phyloP scores from a whole-genome alignment of 345 rosid genomes.

The Raphanus raphanistrum region DNA sequence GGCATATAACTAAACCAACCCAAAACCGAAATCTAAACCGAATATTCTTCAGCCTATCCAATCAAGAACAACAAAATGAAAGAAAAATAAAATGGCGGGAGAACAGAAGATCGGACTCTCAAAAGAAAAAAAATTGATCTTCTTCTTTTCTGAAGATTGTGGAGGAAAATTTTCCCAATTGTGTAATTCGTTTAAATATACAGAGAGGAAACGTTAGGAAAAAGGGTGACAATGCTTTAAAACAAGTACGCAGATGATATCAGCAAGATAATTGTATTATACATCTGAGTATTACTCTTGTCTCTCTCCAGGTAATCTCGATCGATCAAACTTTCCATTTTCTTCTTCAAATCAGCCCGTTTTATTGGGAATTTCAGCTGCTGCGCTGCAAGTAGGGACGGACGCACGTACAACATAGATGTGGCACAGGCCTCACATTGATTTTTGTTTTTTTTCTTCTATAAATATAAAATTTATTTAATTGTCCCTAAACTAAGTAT shows the following conservation, averaged over 20 bases:
- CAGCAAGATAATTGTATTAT: slow-evolving; percentile 65
- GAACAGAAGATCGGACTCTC: neutral
- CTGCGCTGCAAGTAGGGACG: neutral
- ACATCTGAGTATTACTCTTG: slow-evolving; percentile 55
- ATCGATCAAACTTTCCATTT: slow-evolving; percentile 76
- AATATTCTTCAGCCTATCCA: neutral
- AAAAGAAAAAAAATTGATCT: neutral
- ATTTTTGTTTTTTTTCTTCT: too few species aligned
- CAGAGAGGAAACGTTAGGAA: neutral
- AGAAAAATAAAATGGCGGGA: neutral
- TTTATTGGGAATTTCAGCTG: slow-evolving; percentile 16
- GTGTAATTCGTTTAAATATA: slow-evolving; percentile 12
- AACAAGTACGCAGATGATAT: neutral
- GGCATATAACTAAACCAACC: neutral
- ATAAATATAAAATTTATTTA: too few species aligned
- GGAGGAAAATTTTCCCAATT: neutral
- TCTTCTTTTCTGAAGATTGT: neutral
- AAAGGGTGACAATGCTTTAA: neutral
- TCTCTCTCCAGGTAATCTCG: slow-evolving; percentile 81
- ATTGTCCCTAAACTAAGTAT: too few species aligned
- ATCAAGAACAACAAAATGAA: neutral
- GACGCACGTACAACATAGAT: neutral
- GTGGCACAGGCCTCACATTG: too few species aligned
- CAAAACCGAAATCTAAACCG: neutral
- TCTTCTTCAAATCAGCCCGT: slow-evolving; percentile 81